Base-by-base conservation (phyloP, 2,329 filamentous ascomycete species). In the Dactylellina cionopaga region DNA sequence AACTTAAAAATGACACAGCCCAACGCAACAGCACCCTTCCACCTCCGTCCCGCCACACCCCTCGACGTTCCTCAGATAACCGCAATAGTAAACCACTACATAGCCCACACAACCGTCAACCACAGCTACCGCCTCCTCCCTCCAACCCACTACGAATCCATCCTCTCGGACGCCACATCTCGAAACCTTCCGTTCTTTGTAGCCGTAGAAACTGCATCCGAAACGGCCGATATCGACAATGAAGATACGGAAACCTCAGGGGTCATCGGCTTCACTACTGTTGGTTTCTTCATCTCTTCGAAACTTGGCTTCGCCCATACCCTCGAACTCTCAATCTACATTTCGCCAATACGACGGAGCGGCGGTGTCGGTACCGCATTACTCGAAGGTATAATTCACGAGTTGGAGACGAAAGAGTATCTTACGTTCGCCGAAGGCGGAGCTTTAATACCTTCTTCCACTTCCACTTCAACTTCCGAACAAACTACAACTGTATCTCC, bases 221-320 rank as follows among this genome's bases (percentile, higher is more conserved):
- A 11, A 24, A 6, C 6, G 9, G 1, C 31, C 1, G 17, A 15
- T 0, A 29, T 25, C 1, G 35, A 41, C 13, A 24, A 22, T 9
- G 35, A 22, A n/a, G 29, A 24, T 5, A 17, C 24, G 9, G 39
- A 27, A 31, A 31, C 25, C 6, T 22, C 19, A 13, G 39, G 27
- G 19, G 39, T 59, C 13, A 31, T 68, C 13, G 63, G 63, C 1
- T 68, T 68, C 11, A 37, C 31, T 13, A 52, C 54, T 3, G 54
- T 60, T 11, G 43, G 54, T 0, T 44, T 54, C 9, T 68, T 37
- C 35, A 54, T 9, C 1, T 54, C 63, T 5, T 54, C 44, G 2
- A 68, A 68, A 39, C 43, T 68, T 9, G 63, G 63, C 3, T 68
- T 59, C 19, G 63, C 63, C 3, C 44, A 59, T 19, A 68, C 63